Conservation (phyloP, 306 rosid genomes). For the Vigna unguiculata region DNA sequence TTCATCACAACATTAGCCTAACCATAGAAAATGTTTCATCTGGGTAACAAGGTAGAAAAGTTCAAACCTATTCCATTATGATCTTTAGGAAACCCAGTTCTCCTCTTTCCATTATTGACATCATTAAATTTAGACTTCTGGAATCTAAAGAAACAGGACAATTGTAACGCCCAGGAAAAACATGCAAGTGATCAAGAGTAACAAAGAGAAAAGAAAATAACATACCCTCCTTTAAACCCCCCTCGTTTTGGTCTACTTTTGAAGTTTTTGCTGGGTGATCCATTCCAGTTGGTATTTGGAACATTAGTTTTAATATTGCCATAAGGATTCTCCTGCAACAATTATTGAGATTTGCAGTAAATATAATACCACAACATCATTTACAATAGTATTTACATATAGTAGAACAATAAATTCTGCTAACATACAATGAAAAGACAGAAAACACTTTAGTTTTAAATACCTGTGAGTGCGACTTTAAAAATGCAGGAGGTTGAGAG, state of each 20-base stretch:
- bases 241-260: constrained; percentile 62
- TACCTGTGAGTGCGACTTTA: constrained; percentile 67
- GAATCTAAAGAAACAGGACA: constrained; percentile 58
- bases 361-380: constrained; percentile 18
- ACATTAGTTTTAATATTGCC: constrained; percentile 48
- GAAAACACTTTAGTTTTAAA: constrained; percentile 25
- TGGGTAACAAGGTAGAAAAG: constrained; percentile 34
- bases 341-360: constrained; percentile 25
- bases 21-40: constrained; percentile 27
- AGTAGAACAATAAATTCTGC: constrained; percentile 4
- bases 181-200: constrained; percentile 12
- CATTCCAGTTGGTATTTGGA: constrained; percentile 63
- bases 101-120: constrained; percentile 59
- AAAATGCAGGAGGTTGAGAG: constrained; percentile 54
- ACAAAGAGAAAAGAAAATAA: constrained; percentile 22
- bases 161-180: constrained; percentile 26
- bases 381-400: constrained; percentile 12
- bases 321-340: constrained; percentile 62
- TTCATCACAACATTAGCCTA: constrained; percentile 42
- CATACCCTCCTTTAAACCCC: constrained; percentile 59
- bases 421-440: constrained; percentile 22
- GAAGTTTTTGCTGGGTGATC: constrained; percentile 56
- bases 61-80: constrained; percentile 69
- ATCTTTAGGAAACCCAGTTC: constrained; percentile 49
- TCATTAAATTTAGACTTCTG: constrained; percentile 72